Evolutionary conservation across 495 filamentous ascomycete species (phyloP).

Genomic region (Trichocladium uniseriatum): DNA sequence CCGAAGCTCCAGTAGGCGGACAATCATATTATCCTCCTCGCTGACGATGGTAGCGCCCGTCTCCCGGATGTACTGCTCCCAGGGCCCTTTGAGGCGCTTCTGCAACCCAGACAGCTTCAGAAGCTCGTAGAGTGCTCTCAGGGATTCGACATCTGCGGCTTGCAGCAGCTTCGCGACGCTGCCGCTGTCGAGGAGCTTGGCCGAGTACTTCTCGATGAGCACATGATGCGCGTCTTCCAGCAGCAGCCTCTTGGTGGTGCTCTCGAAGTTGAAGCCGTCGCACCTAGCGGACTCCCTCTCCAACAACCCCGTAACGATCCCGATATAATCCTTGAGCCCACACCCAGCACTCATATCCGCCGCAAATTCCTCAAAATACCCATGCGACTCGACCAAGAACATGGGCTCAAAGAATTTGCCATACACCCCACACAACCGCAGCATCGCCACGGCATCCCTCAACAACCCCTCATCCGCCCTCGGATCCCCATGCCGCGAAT

Average conservation of each 20-base stretch:
- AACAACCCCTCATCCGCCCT: conserved; percentile 49
- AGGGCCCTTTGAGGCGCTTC: conserved; percentile 55
- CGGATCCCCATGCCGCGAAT: conserved; percentile 51
- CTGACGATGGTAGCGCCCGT: conserved; percentile 72
- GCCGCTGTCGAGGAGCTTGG: conserved; percentile 49
- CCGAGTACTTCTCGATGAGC: conserved; percentile 53
- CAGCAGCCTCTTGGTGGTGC: conserved; percentile 67
- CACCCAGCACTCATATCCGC: conserved; percentile 45
- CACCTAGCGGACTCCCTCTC: conserved; percentile 62
- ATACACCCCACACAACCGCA: conserved; percentile 75
- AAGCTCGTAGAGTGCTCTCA: conserved; percentile 69
- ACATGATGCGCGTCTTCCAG: conserved; percentile 58
- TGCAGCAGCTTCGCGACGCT: conserved; percentile 62
- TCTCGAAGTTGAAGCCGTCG: conserved; percentile 68
- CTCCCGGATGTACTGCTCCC: conserved; percentile 66
- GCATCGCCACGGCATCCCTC: conserved; percentile 63
- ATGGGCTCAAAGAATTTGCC: conserved; percentile 64
- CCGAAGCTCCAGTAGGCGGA: conserved; percentile 73
- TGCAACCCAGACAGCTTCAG: conserved; percentile 57
- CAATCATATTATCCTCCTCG: conserved; percentile 83
- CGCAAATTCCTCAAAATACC: conserved; percentile 57
- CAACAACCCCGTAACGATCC: conserved; percentile 55
- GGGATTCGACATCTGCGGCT: conserved; percentile 51
- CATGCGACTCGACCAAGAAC: conserved; percentile 56
- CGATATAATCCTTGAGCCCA: conserved; percentile 62